Conservation (phyloP, 2,329 filamentous ascomycete genomes). For the Emergomyces orientalis region DNA sequence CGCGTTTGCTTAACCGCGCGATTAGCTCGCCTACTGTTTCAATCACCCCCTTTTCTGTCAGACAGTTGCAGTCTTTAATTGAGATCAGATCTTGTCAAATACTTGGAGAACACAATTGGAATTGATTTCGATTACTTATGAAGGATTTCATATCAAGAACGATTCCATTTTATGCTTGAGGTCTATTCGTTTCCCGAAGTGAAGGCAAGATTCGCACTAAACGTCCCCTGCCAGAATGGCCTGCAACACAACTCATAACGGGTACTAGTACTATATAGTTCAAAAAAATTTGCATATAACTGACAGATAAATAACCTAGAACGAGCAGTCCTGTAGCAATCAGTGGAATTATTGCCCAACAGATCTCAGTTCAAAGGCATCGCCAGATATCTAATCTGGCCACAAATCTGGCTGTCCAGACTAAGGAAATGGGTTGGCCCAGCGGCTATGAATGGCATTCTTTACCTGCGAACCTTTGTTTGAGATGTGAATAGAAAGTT, state of each 20-base stretch:
- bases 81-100: not conserved
- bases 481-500: not conserved
- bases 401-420: no score
- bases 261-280: no score
- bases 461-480: not conserved
- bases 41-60: not conserved
- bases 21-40: not conserved
- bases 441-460: not conserved
- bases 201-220: no score
- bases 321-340: not conserved
- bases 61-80: not conserved
- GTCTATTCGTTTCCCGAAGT: not conserved
- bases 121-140: not conserved
- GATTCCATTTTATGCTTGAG: not conserved
- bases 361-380: no score
- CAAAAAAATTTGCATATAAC: not conserved
- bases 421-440: not conserved
- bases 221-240: not conserved
- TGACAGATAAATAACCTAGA: not conserved
- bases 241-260: not conserved
- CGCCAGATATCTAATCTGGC: no score
- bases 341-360: not conserved
- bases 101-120: not conserved
- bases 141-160: not conserved
- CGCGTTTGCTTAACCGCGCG: not conserved